Evolutionary conservation across 1,139 yeast species (phyloP), one percentile per base, ranked within the genome.

Genomic region (Saccharomyces pastorianus): DNA sequence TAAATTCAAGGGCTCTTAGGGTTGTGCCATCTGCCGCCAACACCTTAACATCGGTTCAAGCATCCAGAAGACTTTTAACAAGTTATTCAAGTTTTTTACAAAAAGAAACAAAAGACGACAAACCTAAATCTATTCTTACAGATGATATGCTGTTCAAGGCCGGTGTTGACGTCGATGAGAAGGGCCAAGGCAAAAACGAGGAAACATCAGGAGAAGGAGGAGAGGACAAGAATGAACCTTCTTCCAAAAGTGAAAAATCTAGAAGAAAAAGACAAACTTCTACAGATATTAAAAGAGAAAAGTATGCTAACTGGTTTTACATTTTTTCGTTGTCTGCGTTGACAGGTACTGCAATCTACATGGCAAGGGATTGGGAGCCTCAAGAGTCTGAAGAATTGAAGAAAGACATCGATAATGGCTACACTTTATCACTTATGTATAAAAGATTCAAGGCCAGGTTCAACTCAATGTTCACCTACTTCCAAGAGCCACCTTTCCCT

Each of bases 401-500:
- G 59, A 72, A 77, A 48, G 76, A 74, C 29, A 76, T 84, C 58
- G 82, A 76, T 50, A 81, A 84, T 66, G 97, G 96, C 1, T 85
- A 81, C 69, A 70, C 85, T 6, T 85, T 89, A 11, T 73, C 68
- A n/a, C 76, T 80, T 41, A 80, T 88, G 76, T 84, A 81, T 72
- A 76, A 74, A 42, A 81, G 99, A 68, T 77, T 88, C 61, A 76
- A 72, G 60, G 83, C 84, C 59, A 82, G 99, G 74, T 76, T 86
- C 58, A 76, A 82, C 52, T 85, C 90, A 48, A 78, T 88, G 58
- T 86, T 91, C 70, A 83, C 87, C 49, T 86, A 87, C 63, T 91
- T 91, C 76, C 85, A 88, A 58, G 98, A 93, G 63, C 99, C 99
- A 8, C 95, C 88, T 17, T 91, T 87, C 71, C 95, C 90, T 58